Base-by-base conservation (phyloP, 257 asterid genomes). In the Solanum piurae region DNA sequence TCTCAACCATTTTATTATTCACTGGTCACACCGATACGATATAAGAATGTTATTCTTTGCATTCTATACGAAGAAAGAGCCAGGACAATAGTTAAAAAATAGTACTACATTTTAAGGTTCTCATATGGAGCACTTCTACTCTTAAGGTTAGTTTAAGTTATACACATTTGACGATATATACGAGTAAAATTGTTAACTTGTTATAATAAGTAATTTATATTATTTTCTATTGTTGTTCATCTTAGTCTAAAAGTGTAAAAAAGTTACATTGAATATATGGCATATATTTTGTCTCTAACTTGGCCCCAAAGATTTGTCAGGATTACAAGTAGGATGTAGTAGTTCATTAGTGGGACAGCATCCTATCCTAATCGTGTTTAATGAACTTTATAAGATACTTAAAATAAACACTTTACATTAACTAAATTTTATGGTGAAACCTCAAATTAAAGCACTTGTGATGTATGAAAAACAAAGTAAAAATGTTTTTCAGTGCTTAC, bases 31-130 rank as follows among this genome's bases (percentile, higher is more conserved):
- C 13, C 13, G 20, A 46, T 46, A 5, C 20, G 0, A 0, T 49
- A 13, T 12, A 12, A 69, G 64, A 79, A 66, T 27, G 9, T 42
- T 86, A 90, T 91, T 90, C 89, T 87, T 91, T 91, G 89, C 88
- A 86, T 89, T 88, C 64, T 86, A 74, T 33, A 75, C 46, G 86
- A 88, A 71, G 90, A 64, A 91, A 89, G 83, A 88, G 40, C 75
- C 82, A 40, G 79, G 49, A 64, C 23, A 84, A 75, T 44, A 76
- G 86, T 69, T 83, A 16, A 49, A 52, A 12, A 5, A 21, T 21
- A 58, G 12, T 58, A 42, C 31, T 60, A 75, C 16, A 84, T 84
- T 64, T 73, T 66, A 16, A 71, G 69, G 40, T 42, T 46, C 9
- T 37, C 23, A 4, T 40, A 42, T 83, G 75, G 37, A 52, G 62